Conservation (phyloP, 2,329 filamentous ascomycete species). For the Lasiodiplodia citricola region DNA sequence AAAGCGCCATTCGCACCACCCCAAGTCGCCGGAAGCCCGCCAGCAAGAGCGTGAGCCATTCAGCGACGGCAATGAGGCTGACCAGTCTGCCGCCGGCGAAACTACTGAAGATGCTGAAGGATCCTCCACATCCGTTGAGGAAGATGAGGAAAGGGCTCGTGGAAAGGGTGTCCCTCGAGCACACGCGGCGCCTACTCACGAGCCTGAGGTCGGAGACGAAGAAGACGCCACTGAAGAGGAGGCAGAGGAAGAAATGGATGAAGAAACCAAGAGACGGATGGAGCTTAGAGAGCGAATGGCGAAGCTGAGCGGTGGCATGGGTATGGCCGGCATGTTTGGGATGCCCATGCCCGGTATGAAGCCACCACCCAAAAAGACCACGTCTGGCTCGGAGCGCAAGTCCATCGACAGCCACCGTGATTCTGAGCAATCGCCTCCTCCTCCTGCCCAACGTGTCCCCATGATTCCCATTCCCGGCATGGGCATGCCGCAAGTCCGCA, state of each 20-base stretch:
- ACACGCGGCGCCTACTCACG: slow-evolving; percentile 49
- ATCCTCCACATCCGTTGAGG: slow-evolving; percentile 73
- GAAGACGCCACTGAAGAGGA: slow-evolving; percentile 61
- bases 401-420: slow-evolving; percentile 39
- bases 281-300: slow-evolving; percentile 95
- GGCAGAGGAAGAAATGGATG: slow-evolving; percentile 85
- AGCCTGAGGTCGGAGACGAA: slow-evolving; percentile 56
- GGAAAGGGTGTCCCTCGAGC: slow-evolving; percentile 27
- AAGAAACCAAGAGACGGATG: slow-evolving; percentile 82
- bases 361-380: slow-evolving; percentile 52
- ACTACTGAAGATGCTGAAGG: slow-evolving; percentile 66
- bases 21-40: slow-evolving; percentile 46
- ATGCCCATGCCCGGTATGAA: slow-evolving; percentile 63
- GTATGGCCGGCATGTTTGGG: slow-evolving; percentile 91
- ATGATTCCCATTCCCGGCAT: slow-evolving; percentile 74
- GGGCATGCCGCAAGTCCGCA: slow-evolving; percentile 55
- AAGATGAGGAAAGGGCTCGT: slow-evolving; percentile 66
- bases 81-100: slow-evolving; percentile 68
- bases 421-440: slow-evolving; percentile 17
- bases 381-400: slow-evolving; percentile 42
- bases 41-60: slow-evolving; percentile 57
- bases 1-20: slow-evolving; percentile 43
- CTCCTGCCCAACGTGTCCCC: slow-evolving; percentile 52
- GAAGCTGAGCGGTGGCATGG: slow-evolving; percentile 97
- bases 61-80: slow-evolving; percentile 69